Percentiles rank a stretch among this genome's conserved stretches.
Evolutionary conservation across 164 flowering plant genomes (phyloP).

Genomic region (Chimonanthus salicifolius): DNA sequence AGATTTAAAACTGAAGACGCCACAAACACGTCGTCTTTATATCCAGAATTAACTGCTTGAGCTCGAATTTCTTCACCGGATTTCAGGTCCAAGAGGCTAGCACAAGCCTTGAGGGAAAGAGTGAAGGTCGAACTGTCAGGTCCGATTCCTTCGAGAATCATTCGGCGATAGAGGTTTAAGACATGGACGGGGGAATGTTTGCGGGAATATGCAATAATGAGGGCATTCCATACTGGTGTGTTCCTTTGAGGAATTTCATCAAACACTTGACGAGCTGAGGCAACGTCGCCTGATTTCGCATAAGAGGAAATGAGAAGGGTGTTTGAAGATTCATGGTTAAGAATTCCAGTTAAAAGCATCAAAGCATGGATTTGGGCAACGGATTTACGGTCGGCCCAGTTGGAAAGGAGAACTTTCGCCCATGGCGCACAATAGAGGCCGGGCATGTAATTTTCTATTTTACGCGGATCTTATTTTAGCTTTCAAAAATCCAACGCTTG

Average conservation of each 20-base stretch:
- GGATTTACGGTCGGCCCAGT: constrained; percentile 17
- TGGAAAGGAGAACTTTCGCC: constrained; percentile 9
- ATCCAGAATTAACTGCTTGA: constrained; percentile 14
- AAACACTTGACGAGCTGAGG: constrained; percentile 21
- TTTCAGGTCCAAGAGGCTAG: constrained; percentile 9
- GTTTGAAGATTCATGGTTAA: constrained; percentile 8
- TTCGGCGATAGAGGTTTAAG: constrained; percentile 4
- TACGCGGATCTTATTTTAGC: too few species aligned
- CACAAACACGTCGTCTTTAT: constrained; percentile 25
- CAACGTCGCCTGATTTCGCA: constrained; percentile 14
- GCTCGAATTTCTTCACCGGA: constrained; percentile 16
- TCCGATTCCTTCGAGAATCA: constrained; percentile 6
- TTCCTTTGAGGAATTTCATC: constrained; percentile 15
- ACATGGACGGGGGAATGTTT: constrained; percentile 10
- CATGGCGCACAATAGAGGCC: neutral
- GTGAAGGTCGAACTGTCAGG: constrained; percentile 27
- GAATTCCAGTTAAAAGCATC: constrained; percentile 16
- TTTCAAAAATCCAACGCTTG: too few species aligned
- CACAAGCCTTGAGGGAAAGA: constrained; percentile 20
- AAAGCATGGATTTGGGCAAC: constrained; percentile 24
- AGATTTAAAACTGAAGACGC: constrained; percentile 21
- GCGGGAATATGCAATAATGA: constrained; percentile 21
- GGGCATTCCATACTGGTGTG: constrained; percentile 22
- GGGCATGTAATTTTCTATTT: neutral
- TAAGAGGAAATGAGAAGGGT: constrained; percentile 17